phyloP scores from a whole-genome alignment of 1,284 basidiomycete species.

The Tetrapyrgos nigripes region DNA sequence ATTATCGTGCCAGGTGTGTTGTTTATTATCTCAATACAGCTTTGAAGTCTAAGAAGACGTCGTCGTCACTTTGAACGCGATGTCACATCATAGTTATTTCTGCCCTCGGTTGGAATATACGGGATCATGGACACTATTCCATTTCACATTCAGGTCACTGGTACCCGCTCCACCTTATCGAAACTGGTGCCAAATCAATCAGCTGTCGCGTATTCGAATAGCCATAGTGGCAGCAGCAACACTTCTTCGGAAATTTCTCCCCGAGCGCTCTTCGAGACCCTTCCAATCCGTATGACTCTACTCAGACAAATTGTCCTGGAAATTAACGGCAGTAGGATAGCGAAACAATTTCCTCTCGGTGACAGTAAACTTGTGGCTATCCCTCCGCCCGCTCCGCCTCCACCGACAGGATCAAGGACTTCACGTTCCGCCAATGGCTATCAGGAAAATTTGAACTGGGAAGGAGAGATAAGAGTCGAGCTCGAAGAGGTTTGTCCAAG shows the following conservation, averaged over 20 bases:
- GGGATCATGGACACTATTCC: slow-evolving; percentile 16
- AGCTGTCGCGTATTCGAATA: not conserved
- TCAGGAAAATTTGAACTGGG: slow-evolving; percentile 12
- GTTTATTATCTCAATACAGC: not conserved
- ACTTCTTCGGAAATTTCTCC: not conserved
- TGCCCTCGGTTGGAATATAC: slow-evolving; percentile 17
- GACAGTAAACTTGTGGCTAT: slow-evolving; percentile 7
- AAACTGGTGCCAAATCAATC: not conserved
- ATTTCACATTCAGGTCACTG: slow-evolving; percentile 15
- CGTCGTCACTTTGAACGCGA: not conserved
- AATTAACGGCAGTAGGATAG: slow-evolving; percentile 3
- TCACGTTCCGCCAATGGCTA: too few relatives aligned
- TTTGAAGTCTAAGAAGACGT: too few relatives aligned
- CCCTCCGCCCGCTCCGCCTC: not conserved
- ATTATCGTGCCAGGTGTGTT: slow-evolving; percentile 15
- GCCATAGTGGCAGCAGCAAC: too few relatives aligned
- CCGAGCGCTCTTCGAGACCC: not conserved
- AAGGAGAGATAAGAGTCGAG: slow-evolving; percentile 11
- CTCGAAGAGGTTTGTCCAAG: slow-evolving; percentile 7
- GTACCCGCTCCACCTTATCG: slow-evolving; percentile 7
- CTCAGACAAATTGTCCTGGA: slow-evolving; percentile 11
- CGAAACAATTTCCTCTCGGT: slow-evolving; percentile 11
- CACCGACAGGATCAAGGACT: not conserved
- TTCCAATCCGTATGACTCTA: slow-evolving; percentile 7
- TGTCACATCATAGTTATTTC: slow-evolving; percentile 11